Evolutionary conservation across 225 moss, liverwort and hornwort species (phyloP).

Genomic region (Pleurozium schreberi): DNA sequence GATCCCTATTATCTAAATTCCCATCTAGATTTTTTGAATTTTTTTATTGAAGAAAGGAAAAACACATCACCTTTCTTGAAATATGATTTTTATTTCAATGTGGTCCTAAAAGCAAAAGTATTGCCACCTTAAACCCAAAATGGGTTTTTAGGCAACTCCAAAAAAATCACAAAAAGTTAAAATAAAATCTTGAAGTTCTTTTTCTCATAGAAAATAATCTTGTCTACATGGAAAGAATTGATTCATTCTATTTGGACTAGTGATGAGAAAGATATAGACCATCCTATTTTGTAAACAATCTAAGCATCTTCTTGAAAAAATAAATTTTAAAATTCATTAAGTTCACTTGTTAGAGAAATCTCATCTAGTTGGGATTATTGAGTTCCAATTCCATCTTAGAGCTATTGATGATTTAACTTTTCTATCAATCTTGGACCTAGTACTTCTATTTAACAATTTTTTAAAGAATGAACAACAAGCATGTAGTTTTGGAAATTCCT

Average conservation of each 20-base stretch:
- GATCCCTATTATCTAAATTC: neutral
- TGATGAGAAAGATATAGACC: neutral
- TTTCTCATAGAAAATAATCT: neutral
- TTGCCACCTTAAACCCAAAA: neutral
- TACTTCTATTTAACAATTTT: neutral
- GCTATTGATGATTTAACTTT: too few relatives aligned
- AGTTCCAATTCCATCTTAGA: too few relatives aligned
- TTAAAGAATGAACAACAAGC: too few relatives aligned
- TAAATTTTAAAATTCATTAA: too few relatives aligned
- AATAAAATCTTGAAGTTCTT: neutral
- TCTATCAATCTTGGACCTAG: accelerated
- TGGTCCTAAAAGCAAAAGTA: accelerated
- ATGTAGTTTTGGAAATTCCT: too few relatives aligned
- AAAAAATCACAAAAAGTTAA: neutral
- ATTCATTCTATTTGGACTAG: neutral
- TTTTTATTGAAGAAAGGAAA: neutral
- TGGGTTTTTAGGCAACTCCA: accelerated
- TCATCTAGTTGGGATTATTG: too few relatives aligned
- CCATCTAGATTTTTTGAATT: neutral
- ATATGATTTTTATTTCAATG: neutral
- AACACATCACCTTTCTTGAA: neutral
- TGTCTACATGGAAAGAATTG: neutral
- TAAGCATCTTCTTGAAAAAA: neutral
- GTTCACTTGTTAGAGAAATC: too few relatives aligned
- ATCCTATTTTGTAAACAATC: neutral